A percentile compares a stretch with the other conserved stretches of the same genome.
Conservation (phyloP, 1,139 yeast genomes). For the Geotrichum phurueaensis region DNA sequence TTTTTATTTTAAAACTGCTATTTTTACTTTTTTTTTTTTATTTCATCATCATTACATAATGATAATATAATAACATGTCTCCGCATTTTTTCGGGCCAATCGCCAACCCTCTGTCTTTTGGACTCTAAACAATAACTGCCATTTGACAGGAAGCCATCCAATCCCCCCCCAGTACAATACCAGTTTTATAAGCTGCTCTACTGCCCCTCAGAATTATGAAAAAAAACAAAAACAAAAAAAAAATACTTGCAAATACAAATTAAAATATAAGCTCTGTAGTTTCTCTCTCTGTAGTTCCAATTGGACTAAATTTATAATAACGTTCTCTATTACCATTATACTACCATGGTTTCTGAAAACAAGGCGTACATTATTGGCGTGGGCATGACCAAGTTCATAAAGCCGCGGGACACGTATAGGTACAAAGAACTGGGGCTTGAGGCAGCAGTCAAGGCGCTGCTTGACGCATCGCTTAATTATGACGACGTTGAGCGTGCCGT, state of each 20-base stretch:
- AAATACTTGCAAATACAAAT: neutral
- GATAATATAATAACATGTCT: too few species aligned
- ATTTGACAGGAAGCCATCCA: too few species aligned
- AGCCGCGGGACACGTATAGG: slow-evolving; percentile 28
- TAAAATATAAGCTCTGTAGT: neutral
- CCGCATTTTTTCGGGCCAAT: too few species aligned
- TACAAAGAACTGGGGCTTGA: slow-evolving; percentile 32
- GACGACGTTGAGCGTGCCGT: slow-evolving; percentile 30
- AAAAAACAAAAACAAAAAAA: neutral
- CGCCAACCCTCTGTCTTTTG: too few species aligned
- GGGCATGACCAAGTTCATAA: slow-evolving; percentile 32
- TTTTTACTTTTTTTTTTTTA: too few species aligned
- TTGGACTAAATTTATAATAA: neutral
- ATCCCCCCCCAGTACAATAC: too few species aligned
- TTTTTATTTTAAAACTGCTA: too few species aligned
- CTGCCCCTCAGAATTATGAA: neutral
- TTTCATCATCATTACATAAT: too few species aligned
- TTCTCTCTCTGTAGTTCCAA: neutral
- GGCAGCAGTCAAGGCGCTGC: slow-evolving; percentile 30
- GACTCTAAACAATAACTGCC: too few species aligned
- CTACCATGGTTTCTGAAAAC: neutral
- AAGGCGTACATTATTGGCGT: slow-evolving; percentile 29
- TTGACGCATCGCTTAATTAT: slow-evolving; percentile 31
- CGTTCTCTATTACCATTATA: neutral
- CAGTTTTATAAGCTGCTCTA: neutral